Percentiles rank a stretch among this genome's conserved stretches.
phyloP scores from a whole-genome alignment of 805 yeast genomes.

The Helenozyma rhizophorensis region DNA sequence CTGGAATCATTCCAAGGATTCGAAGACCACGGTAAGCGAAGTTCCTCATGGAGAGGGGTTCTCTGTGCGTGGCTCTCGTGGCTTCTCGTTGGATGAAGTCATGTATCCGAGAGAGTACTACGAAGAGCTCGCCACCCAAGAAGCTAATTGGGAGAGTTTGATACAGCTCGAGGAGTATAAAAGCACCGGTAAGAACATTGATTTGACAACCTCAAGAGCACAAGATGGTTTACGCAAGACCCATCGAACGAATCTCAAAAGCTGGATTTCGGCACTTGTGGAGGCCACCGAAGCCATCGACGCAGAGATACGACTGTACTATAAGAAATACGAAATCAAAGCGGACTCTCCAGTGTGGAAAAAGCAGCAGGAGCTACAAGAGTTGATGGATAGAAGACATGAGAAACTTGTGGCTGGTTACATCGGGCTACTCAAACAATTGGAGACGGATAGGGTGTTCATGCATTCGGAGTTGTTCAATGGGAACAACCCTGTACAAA shows the following conservation, averaged over 20 bases:
- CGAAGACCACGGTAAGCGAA: constrained; percentile 3
- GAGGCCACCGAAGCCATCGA: constrained; percentile 9
- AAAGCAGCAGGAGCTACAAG: constrained; percentile 13
- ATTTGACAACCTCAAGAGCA: constrained; percentile 8
- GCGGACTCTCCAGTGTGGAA: constrained; percentile 6
- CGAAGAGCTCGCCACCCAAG: constrained; percentile 21
- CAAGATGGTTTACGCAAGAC: constrained; percentile 1
- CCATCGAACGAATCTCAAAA: constrained; percentile 6
- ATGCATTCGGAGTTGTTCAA: constrained; percentile 34
- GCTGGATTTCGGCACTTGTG: constrained; percentile 13
- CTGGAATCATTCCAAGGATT: constrained; percentile 16
- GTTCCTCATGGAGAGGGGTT: constrained; percentile 25
- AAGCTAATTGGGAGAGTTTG: constrained; percentile 34
- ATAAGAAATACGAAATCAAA: constrained; percentile 12
- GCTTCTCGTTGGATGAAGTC: constrained; percentile 23
- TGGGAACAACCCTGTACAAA: constrained; percentile 3
- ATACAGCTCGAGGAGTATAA: constrained; percentile 13
- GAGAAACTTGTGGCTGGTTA: constrained; percentile 10
- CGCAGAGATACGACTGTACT: constrained; percentile 9
- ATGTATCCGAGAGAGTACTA: constrained; percentile 28
- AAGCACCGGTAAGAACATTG: constrained; percentile 2
- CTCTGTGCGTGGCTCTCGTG: constrained; percentile 24
- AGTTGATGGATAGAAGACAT: constrained; percentile 13
- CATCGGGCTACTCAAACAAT: constrained; percentile 8
- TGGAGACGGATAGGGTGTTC: constrained; percentile 20